These are phyloP conservation scores for Colletotrichum plurivorum DNA, from an alignment of 2,329 filamentous ascomycete species.

Conservation along the genomic window DNA sequence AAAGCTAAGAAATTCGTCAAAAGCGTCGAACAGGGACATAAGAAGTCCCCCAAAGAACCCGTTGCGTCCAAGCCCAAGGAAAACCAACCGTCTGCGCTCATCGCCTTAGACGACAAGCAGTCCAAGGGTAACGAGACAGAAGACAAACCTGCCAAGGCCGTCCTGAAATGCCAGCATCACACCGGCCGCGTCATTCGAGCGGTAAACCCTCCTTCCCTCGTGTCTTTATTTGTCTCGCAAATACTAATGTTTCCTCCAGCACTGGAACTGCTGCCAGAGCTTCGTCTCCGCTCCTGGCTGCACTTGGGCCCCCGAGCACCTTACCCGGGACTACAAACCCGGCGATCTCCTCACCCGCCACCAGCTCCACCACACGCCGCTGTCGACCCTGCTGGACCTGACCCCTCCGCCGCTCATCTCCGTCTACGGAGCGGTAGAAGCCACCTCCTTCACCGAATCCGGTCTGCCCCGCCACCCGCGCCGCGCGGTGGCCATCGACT, in stretches of 20 bases:
- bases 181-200: slow-evolving; percentile 46
- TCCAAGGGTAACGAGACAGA: slow-evolving; percentile 23
- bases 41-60: not conserved
- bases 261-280: slow-evolving; percentile 51
- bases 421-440: not conserved
- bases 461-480: slow-evolving; percentile 7
- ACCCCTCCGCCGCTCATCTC: slow-evolving; percentile 7
- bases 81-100: not conserved
- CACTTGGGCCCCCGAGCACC: slow-evolving; percentile 45
- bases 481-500: slow-evolving; percentile 63
- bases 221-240: not conserved
- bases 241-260: slow-evolving; percentile 36
- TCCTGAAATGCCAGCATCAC: slow-evolving; percentile 47
- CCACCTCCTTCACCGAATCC: not conserved
- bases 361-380: slow-evolving; percentile 32
- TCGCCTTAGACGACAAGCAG: slow-evolving; percentile 1
- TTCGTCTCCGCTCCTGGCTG: slow-evolving; percentile 45
- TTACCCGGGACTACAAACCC: slow-evolving; percentile 41
- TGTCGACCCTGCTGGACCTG: slow-evolving; percentile 12
- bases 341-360: slow-evolving; percentile 44
- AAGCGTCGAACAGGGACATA: not conserved
- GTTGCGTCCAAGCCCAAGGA: slow-evolving; percentile 7
- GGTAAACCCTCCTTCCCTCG: slow-evolving; percentile 41
- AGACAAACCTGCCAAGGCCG: slow-evolving; percentile 21
- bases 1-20: slow-evolving; percentile 31